Base-by-base conservation (phyloP, 2,329 filamentous ascomycete genomes). In the Clarireedia homoeocarpa region DNA sequence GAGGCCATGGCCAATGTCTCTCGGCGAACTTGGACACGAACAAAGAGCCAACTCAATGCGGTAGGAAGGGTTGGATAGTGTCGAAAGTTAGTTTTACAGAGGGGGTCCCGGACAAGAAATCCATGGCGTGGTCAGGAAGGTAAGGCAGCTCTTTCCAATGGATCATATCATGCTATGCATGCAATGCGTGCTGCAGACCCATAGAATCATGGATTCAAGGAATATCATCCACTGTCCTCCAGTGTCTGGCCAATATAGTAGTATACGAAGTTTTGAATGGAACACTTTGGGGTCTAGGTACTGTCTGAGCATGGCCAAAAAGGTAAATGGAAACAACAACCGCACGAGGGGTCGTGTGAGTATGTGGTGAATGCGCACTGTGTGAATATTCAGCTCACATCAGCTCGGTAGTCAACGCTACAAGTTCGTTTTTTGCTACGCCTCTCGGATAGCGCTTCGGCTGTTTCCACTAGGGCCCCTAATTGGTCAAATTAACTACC, bases 391-490 rank as follows among this genome's bases (percentile, higher is more conserved):
- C 46, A 48, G 46, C 46, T 48, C 46, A 48, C 46, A 48, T 48
- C 46, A 52, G n/a, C 39, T 52, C 53, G 48, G 53, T 40, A 56
- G 48, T 56, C 53, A 26, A 52, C 48, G 44, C 53, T 52, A 52
- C 51, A 47, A 27, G 20, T 38, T 55, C 47, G 40, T 55, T 55
- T 34, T 55, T 23, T 55, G 20, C 47, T 40, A 55, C 46, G 53
- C 53, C 46, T 55, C 38, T 50, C 46, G 52, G 52, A 44, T 55
- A 55, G 52, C 38, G 52, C 47, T 51, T 56, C 54, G 54, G 54
- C n/a, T 52, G 44, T 47, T 56, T 52, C 30, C 39, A 52, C 17
- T 44, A 52, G 7, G 40, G 30, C 10, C 30, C 10, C 2, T 47
- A 30, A 56, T 56, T 52, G 48, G 54, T 5, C 9, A n/a, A 15